Conservation (phyloP, 768 basidiomycete species). For the Mycena alexandri region DNA sequence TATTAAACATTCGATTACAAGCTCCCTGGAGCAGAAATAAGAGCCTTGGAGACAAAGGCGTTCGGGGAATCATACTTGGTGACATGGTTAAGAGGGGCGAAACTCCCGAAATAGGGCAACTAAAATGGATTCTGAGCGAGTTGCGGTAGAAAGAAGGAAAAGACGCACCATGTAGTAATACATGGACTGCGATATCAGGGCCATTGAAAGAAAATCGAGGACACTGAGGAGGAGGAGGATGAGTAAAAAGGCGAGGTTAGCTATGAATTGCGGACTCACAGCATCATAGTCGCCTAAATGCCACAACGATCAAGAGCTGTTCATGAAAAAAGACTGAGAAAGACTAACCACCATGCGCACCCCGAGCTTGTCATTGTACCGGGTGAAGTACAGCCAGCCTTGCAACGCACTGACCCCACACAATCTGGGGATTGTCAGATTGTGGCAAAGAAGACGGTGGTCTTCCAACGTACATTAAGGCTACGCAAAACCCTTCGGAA, state of each 20-base stretch:
- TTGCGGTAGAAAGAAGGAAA: neutral
- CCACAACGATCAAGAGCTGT: neutral
- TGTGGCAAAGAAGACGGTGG: neutral
- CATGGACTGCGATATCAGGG: conserved; percentile 57
- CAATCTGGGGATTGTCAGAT: conserved; percentile 2
- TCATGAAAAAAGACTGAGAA: neutral
- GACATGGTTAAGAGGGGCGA: conserved; percentile 51
- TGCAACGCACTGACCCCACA: conserved; percentile 32
- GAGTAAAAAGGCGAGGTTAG: too few species aligned
- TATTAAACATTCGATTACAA: conserved; percentile 57
- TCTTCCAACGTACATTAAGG: conserved; percentile 20
- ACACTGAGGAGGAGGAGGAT: conserved; percentile 30
- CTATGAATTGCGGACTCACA: conserved; percentile 3
- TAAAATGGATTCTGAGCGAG: conserved; percentile 28
- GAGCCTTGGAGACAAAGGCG: neutral
- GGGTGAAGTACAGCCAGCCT: conserved; percentile 35
- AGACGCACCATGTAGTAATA: conserved; percentile 57
- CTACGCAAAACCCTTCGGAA: conserved; percentile 28
- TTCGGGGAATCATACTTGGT: conserved; percentile 48
- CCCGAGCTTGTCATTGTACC: conserved; percentile 34
- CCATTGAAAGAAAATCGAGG: conserved; percentile 55
- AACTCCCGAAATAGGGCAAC: conserved; percentile 60
- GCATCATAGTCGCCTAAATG: conserved; percentile 31
- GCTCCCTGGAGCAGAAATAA: conserved; percentile 43
- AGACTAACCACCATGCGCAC: conserved; percentile 26